A percentile compares a stretch with the other conserved stretches of the same genome.
Evolutionary conservation across 2,329 filamentous ascomycete species (phyloP).

Genomic region (Gnomoniopsis sp.): DNA sequence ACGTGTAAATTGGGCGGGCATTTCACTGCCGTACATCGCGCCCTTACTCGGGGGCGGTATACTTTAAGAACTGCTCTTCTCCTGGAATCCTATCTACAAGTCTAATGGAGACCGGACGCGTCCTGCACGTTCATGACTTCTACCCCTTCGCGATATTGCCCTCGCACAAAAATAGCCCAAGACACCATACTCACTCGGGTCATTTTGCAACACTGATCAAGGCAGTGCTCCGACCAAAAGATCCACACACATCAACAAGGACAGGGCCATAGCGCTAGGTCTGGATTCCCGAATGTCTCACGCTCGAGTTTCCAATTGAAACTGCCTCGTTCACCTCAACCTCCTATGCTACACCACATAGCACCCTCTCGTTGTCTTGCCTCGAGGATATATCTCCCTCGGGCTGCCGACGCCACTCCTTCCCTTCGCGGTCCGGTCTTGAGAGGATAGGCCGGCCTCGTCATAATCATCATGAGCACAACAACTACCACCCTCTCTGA

Average conservation of each 20-base stretch:
- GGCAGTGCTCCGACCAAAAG: no score
- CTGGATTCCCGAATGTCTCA: slow-evolving; percentile 5
- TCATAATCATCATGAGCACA: slow-evolving; percentile 2
- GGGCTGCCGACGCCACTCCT: neutral
- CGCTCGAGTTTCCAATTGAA: slow-evolving; percentile 2
- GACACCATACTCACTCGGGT: no score
- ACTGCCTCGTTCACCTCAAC: slow-evolving; percentile 7
- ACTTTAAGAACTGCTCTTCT: no score
- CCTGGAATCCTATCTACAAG: no score
- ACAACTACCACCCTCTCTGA: neutral
- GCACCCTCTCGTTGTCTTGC: neutral
- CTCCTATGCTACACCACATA: neutral
- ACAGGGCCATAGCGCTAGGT: neutral
- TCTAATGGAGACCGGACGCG: no score
- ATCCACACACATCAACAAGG: neutral
- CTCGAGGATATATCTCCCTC: slow-evolving; percentile 2
- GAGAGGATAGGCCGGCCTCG: slow-evolving; percentile 7
- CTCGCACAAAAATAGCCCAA: no score
- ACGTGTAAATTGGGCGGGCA: no score
- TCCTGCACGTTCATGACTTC: no score
- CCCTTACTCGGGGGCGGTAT: no score
- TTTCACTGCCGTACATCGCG: no score
- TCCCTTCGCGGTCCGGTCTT: neutral
- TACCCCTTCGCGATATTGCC: no score
- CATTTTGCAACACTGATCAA: no score